Base-by-base conservation (phyloP, 805 yeast genomes). In the Candida nitratophila region DNA sequence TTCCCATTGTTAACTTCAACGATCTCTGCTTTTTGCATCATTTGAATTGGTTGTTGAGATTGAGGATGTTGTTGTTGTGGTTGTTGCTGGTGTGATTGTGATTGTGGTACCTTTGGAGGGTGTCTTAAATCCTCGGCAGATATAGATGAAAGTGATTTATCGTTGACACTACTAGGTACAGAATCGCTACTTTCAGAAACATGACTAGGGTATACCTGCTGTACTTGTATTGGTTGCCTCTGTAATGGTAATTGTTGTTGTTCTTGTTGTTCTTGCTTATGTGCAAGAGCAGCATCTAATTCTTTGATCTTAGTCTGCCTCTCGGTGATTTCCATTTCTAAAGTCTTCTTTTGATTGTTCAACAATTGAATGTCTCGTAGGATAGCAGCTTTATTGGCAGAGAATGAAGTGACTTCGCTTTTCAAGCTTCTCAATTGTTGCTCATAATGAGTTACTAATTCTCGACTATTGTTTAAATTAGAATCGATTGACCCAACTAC, bases 351-450 rank as follows among this genome's bases (percentile, higher is more conserved):
- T 39, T 73, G 72, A 0, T 52, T 47, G 27, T 64, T 70, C 48
- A 88, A 64, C 17, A 65, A 71, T 40, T 69, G 73, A 14, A 84
- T 69, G 34, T 83, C 88, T 37, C 64, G 66, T 19, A 65, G 45
- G 31, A 82, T 50, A 6, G 59, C 59, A 2, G 71, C 68, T 49
- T 74, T 77, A 1, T 68, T 63, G 1, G 68, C 42, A 1, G 59
- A 55, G 44, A 76, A 56, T 24, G 66, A 62, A 26, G 60, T 54
- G 16, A 76, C 50, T 46, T 76, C 81, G 20, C 55, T 47, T 48
- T 63, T 71, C 42, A 71, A 43, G 22, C 55, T 44, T 32, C 63
- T 56, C 44, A 71, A 51, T 43, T 69, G 74, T 36, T 65, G 59
- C 48, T 72, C 78, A n/a, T 63, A 51, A 30, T 57, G 53, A 4